phyloP scores from a whole-genome alignment of 2,329 filamentous ascomycete genomes.

The Chaetomium globosum region DNA sequence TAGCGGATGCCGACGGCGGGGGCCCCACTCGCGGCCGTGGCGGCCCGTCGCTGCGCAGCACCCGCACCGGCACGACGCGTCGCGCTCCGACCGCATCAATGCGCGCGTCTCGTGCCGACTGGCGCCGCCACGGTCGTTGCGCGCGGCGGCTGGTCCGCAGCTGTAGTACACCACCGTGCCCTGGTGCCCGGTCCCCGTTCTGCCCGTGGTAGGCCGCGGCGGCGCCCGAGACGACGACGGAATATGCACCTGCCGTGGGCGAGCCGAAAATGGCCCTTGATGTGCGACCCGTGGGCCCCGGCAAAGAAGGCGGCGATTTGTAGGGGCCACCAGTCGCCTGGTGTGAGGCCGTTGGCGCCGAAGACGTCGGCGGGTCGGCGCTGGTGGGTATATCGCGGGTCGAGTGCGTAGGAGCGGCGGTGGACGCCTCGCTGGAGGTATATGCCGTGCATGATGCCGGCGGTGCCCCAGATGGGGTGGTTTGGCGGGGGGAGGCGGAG shows the following conservation, averaged over 20 bases:
- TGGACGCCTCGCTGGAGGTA: background rate
- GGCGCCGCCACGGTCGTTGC: conserved; percentile 22
- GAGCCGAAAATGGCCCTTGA: conserved; percentile 56
- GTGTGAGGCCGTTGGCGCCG: conserved; percentile 42
- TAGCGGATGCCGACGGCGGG: conserved; percentile 42
- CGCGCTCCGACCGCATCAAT: conserved; percentile 32
- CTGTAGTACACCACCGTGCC: conserved; percentile 38
- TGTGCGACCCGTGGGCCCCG: conserved; percentile 54
- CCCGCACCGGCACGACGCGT: conserved; percentile 36
- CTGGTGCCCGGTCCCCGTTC: conserved; percentile 34
- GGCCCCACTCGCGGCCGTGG: conserved; percentile 24
- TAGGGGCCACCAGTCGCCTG: conserved; percentile 57
- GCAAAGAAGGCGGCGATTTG: conserved; percentile 55
- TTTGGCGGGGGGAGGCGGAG: conserved; percentile 28
- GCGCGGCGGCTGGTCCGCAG: conserved; percentile 34
- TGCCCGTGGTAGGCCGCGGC: conserved; percentile 35
- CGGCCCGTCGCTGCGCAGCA: conserved; percentile 38
- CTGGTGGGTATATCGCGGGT: conserved; percentile 20
- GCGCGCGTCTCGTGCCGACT: conserved; percentile 30
- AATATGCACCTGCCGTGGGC: conserved; percentile 51
- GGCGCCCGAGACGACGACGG: conserved; percentile 53
- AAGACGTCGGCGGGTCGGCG: conserved; percentile 30
- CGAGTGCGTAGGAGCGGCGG: conserved; percentile 3
- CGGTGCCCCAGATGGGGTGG: conserved; percentile 40
- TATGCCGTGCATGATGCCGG: conserved; percentile 42